phyloP scores from a whole-genome alignment of 2,329 filamentous ascomycete genomes.

The Trichoderma sp. region DNA sequence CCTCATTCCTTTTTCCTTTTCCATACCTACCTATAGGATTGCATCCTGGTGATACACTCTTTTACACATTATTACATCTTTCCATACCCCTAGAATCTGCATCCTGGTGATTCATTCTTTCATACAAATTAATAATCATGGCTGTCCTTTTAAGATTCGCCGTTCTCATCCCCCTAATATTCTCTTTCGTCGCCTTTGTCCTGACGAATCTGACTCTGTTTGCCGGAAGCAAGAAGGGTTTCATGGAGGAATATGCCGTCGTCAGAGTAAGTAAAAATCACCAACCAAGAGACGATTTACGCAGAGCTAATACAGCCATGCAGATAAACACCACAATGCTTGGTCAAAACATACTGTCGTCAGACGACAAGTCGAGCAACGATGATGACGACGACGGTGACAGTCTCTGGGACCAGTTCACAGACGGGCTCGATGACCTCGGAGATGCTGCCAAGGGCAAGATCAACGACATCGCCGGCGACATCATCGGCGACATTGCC shows the following conservation, averaged over 20 bases:
- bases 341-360: conserved; percentile 37
- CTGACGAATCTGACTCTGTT: conserved; percentile 44
- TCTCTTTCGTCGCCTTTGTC: conserved; percentile 42
- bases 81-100: neutral
- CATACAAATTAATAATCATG: conserved; percentile 22
- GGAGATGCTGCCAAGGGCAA: conserved; percentile 40
- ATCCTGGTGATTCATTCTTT: neutral
- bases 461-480: conserved; percentile 43
- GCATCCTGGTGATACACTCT: conserved; percentile 4
- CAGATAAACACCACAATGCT: conserved; percentile 44
- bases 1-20: neutral
- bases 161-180: conserved; percentile 40
- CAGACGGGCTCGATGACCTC: conserved; percentile 35
- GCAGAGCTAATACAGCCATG: neutral
- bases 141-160: conserved; percentile 30
- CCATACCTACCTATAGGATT: neutral
- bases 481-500: conserved; percentile 43
- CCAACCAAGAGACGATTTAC: neutral
- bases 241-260: conserved; percentile 47
- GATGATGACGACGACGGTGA: conserved; percentile 30
- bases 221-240: conserved; percentile 43
- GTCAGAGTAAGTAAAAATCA: conserved; percentile 35
- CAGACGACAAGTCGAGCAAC: conserved; percentile 28
- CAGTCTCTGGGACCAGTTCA: conserved; percentile 33
- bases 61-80: neutral